A percentile compares a stretch with the other conserved stretches of the same genome.
Conservation (phyloP, 148 eudicot species). For the Amaranthus hypochondriacus region DNA sequence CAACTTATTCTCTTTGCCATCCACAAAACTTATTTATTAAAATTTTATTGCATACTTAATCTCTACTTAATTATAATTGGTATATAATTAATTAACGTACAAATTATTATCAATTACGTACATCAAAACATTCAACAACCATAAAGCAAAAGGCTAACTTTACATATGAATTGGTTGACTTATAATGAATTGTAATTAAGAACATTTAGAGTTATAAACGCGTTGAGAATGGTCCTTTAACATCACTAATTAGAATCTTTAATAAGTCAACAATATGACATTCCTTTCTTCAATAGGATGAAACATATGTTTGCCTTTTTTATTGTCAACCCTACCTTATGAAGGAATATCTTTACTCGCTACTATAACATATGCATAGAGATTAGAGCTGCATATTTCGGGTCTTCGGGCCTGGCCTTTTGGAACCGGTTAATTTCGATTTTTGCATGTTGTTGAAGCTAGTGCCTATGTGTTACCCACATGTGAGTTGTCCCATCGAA, state of each 20-base stretch:
- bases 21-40: conserved; percentile 9
- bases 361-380: too few species aligned
- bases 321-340: conserved; percentile 44
- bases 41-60: background rate
- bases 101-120: background rate
- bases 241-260: conserved; percentile 26
- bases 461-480: too few species aligned
- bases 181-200: background rate
- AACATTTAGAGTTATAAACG: background rate
- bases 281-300: conserved; percentile 22
- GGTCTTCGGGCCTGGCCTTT: too few species aligned
- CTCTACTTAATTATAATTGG: background rate
- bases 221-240: conserved; percentile 15
- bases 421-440: too few species aligned
- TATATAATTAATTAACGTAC: background rate
- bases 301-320: conserved; percentile 22
- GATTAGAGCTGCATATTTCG: background rate
- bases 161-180: conserved; percentile 20
- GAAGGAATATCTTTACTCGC: conserved; percentile 1
- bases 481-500: too few species aligned
- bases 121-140: background rate
- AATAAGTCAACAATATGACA: conserved; percentile 26
- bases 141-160: background rate
- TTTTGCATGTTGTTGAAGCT: too few species aligned
- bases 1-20: conserved; percentile 20